Conservation (phyloP, 1,139 yeast species). For the Diutina rugosa region DNA sequence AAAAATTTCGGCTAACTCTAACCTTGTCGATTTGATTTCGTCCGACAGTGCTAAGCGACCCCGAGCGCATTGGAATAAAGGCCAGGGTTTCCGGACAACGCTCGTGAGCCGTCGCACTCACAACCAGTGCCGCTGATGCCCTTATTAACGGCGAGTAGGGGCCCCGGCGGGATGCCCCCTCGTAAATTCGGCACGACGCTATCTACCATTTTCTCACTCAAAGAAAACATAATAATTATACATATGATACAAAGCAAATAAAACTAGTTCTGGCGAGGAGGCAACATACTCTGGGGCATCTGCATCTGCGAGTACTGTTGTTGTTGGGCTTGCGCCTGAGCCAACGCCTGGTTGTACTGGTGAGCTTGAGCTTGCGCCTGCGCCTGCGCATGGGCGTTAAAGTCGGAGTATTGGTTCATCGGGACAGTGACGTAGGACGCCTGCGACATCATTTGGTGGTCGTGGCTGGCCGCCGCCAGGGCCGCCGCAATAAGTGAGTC, state of each 20-base stretch:
- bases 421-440: background rate
- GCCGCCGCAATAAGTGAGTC: background rate
- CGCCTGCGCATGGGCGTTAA: slow-evolving; percentile 2
- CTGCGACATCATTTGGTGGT: background rate
- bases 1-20: too few relatives aligned
- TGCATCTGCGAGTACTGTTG: slow-evolving; percentile 1
- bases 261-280: slow-evolving; percentile 4
- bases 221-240: background rate
- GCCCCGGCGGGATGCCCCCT: background rate
- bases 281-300: slow-evolving; percentile 7
- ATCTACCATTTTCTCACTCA: too few relatives aligned
- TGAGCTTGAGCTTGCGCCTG: slow-evolving; percentile 2
- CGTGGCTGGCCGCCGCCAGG: slow-evolving; percentile 1
- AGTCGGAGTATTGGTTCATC: background rate
- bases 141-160: background rate
- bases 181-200: background rate
- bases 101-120: background rate
- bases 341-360: slow-evolving; percentile 3
- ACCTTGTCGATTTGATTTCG: too few relatives aligned
- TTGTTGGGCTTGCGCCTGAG: slow-evolving; percentile 1
- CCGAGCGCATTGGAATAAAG: background rate
- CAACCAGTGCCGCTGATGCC: background rate
- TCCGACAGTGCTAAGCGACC: too few relatives aligned
- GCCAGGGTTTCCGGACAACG: background rate
- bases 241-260: background rate